Evolutionary conservation across 176 grass and related monocot genomes (phyloP), one percentile per base, ranked within the genome.

Genomic region (Tuctoria greenei): DNA sequence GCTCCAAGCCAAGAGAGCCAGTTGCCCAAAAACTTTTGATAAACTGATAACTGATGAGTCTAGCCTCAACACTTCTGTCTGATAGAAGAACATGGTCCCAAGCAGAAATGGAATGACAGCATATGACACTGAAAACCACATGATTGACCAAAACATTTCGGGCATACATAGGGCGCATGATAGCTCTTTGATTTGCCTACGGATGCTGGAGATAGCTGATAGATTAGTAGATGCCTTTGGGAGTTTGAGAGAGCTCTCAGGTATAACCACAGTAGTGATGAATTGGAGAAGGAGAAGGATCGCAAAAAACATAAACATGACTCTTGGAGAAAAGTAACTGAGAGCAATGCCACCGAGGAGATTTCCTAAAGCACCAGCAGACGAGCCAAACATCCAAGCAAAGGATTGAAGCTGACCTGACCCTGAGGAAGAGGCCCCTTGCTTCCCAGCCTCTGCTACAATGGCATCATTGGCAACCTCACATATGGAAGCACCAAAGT

Each of bases 391-490:
- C 91, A 92, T 99, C 83, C 89, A 90, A 58, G 92, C 92, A 71
- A 99, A 99, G 17, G 95, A 99, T 63, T 99, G 95, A 62, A 99
- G 89, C 59, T 92, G 87, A 31, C 87, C 89, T 18, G 86, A 89
- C 54, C 61, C 83, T 17, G 83, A 85, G 50, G 79, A 87, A 51
- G 84, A 81, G 25, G 75, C 51, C 2, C 18, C 44, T 64, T 83
- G 74, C 83, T 99, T 99, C 76, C 82, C 92, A 8, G 85, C 87
- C 66, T 99, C 95, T 0, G 85, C 89, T 43, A 99, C 92, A 62
- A 99, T 92, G 77, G 95, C 95, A 79, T 95, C 95, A 84, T 99
- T 99, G 38, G 95, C 95, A 72, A 99, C 95, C 87, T 99, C 95
- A 74, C 84, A 90, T 82, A 95, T 87, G 61, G 96, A 95, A 35